phyloP scores from a whole-genome alignment of 2,329 filamentous ascomycete genomes.

The Epichloe gansuensis region DNA sequence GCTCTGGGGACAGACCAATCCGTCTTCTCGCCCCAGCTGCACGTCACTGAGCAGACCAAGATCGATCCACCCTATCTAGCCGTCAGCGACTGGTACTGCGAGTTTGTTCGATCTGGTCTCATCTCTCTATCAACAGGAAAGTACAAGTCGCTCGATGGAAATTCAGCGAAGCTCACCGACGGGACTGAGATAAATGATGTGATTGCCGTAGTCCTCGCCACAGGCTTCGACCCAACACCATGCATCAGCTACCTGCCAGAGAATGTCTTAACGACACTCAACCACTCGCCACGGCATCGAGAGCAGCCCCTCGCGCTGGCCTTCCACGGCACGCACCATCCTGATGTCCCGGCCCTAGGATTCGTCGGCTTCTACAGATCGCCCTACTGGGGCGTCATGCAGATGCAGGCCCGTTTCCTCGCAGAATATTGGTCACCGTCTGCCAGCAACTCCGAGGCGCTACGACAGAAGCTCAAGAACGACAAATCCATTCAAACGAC shows the following conservation, averaged over 20 bases:
- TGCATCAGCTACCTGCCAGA: slow-evolving; percentile 52
- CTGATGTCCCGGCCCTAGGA: slow-evolving; percentile 49
- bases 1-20: slow-evolving; percentile 42
- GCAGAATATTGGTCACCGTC: slow-evolving; percentile 42
- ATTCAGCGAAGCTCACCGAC: slow-evolving; percentile 21
- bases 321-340: slow-evolving; percentile 52
- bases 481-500: slow-evolving; percentile 35
- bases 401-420: slow-evolving; percentile 68
- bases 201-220: slow-evolving; percentile 58
- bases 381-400: slow-evolving; percentile 77
- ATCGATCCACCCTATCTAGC: slow-evolving; percentile 50
- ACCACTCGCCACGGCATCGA: slow-evolving; percentile 39
- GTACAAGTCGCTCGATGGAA: slow-evolving; percentile 20
- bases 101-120: slow-evolving; percentile 56
- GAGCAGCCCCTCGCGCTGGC: slow-evolving; percentile 54
- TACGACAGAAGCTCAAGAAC: slow-evolving; percentile 27
- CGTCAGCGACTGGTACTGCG: slow-evolving; percentile 58
- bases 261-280: slow-evolving; percentile 41
- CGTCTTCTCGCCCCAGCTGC: slow-evolving; percentile 31
- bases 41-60: slow-evolving; percentile 25
- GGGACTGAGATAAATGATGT: slow-evolving; percentile 36
- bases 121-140: slow-evolving; percentile 41
- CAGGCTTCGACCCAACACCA: slow-evolving; percentile 55
- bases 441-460: slow-evolving; percentile 10
- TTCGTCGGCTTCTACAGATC: slow-evolving; percentile 78